These are phyloP conservation scores for Cochlearia excelsa DNA, from an alignment of 345 rosid species.

Conservation along the genomic window DNA sequence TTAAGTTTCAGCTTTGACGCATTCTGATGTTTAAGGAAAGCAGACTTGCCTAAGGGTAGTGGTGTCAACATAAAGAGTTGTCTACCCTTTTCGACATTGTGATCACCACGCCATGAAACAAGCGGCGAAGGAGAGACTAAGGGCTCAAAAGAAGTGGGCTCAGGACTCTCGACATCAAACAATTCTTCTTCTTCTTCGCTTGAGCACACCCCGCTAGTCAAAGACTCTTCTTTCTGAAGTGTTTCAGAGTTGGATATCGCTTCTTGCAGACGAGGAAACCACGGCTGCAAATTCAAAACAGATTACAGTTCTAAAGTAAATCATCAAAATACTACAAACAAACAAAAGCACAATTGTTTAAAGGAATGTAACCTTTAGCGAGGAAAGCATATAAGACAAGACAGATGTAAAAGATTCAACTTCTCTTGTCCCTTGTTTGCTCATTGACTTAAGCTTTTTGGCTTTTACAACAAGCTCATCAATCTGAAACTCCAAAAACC, in stretches of 20 bases:
- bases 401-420: slow-evolving; percentile 51
- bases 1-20: slow-evolving; percentile 38
- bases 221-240: slow-evolving; percentile 32
- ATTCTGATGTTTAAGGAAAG: slow-evolving; percentile 46
- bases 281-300: slow-evolving; percentile 57
- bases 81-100: slow-evolving; percentile 57
- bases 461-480: slow-evolving; percentile 83
- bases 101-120: slow-evolving; percentile 75
- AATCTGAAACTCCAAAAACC: slow-evolving; percentile 43
- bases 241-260: slow-evolving; percentile 32
- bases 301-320: not conserved
- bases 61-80: slow-evolving; percentile 86
- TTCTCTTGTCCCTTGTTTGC: slow-evolving; percentile 54
- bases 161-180: slow-evolving; percentile 60
- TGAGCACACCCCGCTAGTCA: slow-evolving; percentile 29
- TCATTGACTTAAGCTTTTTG: slow-evolving; percentile 38
- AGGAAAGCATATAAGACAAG: slow-evolving; percentile 58
- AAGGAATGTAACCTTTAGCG: slow-evolving; percentile 54
- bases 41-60: slow-evolving; percentile 56
- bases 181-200: slow-evolving; percentile 31
- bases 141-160: slow-evolving; percentile 41
- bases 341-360: not conserved
- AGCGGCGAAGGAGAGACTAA: slow-evolving; percentile 93
- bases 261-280: slow-evolving; percentile 66
- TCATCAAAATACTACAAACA: not conserved